Percentiles rank a stretch among this genome's conserved stretches.
Conservation (phyloP, 352 stramenopile species). For the Globisporangium sylvaticum region DNA sequence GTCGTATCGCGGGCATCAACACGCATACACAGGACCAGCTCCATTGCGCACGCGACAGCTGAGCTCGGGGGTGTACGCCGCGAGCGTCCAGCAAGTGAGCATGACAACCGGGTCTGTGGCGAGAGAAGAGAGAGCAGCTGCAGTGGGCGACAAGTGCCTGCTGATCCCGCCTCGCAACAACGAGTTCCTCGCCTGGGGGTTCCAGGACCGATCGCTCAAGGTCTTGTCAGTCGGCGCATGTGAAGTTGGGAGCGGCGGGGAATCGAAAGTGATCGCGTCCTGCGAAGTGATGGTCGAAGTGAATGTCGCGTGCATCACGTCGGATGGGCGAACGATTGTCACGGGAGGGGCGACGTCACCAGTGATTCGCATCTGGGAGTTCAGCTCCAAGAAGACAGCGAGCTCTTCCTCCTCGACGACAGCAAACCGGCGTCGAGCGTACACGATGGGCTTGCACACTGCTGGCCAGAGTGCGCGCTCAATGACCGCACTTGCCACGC, state of each 20-base stretch:
- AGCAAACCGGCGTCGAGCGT: constrained; percentile 20
- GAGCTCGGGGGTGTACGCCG: constrained; percentile 23
- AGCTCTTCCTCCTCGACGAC: constrained; percentile 1
- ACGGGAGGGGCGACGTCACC: constrained; percentile 38
- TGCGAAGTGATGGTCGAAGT: constrained; percentile 58
- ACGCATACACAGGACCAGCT: not conserved
- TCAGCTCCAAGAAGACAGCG: constrained; percentile 22
- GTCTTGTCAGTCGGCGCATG: constrained; percentile 37
- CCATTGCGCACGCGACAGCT: constrained; percentile 25
- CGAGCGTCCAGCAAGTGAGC: constrained; percentile 44
- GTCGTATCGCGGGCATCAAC: constrained; percentile 29
- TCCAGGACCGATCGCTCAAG: constrained; percentile 63
- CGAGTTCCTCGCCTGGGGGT: constrained; percentile 71
- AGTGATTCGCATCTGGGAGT: constrained; percentile 57
- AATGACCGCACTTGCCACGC: constrained; percentile 38
- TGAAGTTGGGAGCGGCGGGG: constrained; percentile 39
- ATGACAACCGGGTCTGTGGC: constrained; percentile 42
- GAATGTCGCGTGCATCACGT: constrained; percentile 50
- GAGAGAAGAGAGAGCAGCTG: constrained; percentile 43
- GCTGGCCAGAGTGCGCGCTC: constrained; percentile 30
- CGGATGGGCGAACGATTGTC: constrained; percentile 58
- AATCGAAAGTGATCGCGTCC: constrained; percentile 58
- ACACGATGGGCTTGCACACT: constrained; percentile 26
- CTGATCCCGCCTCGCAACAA: constrained; percentile 58
- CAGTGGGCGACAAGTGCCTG: constrained; percentile 41